Percentiles rank a stretch among this genome's conserved stretches.
Evolutionary conservation across 2,329 filamentous ascomycete species (phyloP).

Genomic region (Sarocladium oryzae): DNA sequence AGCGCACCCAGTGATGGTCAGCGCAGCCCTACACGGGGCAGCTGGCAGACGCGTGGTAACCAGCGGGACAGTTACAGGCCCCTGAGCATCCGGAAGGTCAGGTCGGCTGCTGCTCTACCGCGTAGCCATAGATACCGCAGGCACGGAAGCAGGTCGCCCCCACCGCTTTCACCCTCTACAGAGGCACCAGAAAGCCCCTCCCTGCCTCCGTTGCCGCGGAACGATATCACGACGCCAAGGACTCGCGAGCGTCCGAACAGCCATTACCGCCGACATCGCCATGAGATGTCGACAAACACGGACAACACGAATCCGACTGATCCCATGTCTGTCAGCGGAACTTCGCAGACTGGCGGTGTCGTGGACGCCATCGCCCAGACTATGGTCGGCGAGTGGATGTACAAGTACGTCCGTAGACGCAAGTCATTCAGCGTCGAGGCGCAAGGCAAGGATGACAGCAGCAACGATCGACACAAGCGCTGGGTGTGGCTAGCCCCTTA

Average conservation of each 20-base stretch:
- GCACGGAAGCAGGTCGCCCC: conserved; percentile 53
- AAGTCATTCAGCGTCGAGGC: conserved; percentile 85
- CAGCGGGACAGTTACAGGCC: conserved; percentile 43
- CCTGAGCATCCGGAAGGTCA: conserved; percentile 71
- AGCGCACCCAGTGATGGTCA: conserved; percentile 66
- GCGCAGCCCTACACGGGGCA: conserved; percentile 66
- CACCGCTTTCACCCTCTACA: conserved; percentile 61
- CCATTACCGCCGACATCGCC: conserved; percentile 42
- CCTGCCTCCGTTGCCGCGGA: conserved; percentile 66
- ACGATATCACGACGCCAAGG: conserved; percentile 61
- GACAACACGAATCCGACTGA: conserved; percentile 40
- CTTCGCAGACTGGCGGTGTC: conserved; percentile 66
- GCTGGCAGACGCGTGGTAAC: conserved; percentile 46
- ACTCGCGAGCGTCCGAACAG: conserved; percentile 33
- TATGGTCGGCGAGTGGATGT: conserved; percentile 98
- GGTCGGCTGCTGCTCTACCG: conserved; percentile 71
- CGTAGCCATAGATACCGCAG: conserved; percentile 44
- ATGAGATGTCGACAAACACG: conserved; percentile 56
- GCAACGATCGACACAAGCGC: conserved; percentile 80
- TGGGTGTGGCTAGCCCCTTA: conserved; percentile 99
- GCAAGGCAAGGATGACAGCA: conserved; percentile 60
- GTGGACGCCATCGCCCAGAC: conserved; percentile 96
- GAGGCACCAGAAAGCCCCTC: conserved; percentile 62
- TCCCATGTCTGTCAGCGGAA: conserved; percentile 33
- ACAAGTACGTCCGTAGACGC: conserved; percentile 78